A percentile compares a stretch with the other conserved stretches of the same genome.
Evolutionary conservation across 371 early-diverging fungal genomes (phyloP).

Genomic region (Lichtheimia hyalospora): DNA sequence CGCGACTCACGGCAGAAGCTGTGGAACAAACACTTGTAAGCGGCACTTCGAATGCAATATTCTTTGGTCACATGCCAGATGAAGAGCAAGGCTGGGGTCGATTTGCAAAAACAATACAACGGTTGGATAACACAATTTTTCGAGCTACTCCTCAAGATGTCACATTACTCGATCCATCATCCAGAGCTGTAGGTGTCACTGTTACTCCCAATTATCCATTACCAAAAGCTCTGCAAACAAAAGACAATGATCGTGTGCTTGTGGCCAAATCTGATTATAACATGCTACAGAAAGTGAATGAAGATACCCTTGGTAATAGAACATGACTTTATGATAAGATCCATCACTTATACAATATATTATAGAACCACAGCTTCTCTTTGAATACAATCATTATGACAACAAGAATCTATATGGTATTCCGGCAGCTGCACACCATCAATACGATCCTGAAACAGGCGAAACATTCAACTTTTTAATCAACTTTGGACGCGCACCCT

Average conservation of each 20-base stretch:
- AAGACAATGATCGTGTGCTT: constrained; percentile 20
- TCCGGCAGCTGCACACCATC: constrained; percentile 58
- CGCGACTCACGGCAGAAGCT: constrained; percentile 24
- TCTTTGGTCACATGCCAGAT: constrained; percentile 25
- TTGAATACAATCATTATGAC: constrained; percentile 50
- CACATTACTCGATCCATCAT: constrained; percentile 13
- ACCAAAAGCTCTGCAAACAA: constrained; percentile 10
- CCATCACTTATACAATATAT: not conserved
- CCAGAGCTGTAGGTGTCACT: constrained; percentile 48
- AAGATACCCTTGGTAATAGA: constrained; percentile 52
- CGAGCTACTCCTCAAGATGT: not conserved
- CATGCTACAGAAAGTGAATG: constrained; percentile 57
- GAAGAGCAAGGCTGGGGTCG: constrained; percentile 5
- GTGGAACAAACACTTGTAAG: not conserved
- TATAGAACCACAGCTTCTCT: constrained; percentile 49
- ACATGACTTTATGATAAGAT: not conserved
- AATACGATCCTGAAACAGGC: constrained; percentile 49
- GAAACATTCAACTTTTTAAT: constrained; percentile 48
- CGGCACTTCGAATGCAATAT: not conserved
- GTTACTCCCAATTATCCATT: constrained; percentile 56
- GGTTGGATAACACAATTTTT: constrained; percentile 2
- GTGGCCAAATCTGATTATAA: constrained; percentile 63
- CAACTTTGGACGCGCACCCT: constrained; percentile 1
- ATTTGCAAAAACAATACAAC: not conserved
- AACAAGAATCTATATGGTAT: constrained; percentile 31